Evolutionary conservation across 192 early-diverging fungal species (phyloP).

Genomic region (Dimargaris cristalligena): DNA sequence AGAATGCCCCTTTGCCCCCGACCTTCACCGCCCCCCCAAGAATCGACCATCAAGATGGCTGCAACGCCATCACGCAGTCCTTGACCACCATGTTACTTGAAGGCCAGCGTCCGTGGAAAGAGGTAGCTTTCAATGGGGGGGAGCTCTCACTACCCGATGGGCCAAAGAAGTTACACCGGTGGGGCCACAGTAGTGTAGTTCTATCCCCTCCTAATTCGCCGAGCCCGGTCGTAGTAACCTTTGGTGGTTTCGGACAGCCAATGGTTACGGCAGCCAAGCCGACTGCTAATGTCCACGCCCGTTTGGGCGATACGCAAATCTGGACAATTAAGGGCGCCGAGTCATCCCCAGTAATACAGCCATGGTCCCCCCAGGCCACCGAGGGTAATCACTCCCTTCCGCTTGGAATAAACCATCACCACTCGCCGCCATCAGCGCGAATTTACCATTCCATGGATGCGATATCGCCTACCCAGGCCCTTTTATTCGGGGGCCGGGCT

Average conservation of each 20-base stretch:
- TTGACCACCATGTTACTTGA: background rate
- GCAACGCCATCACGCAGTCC: background rate
- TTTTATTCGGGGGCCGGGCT: constrained; percentile 4
- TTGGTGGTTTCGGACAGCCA: constrained; percentile 1
- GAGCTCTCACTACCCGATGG: background rate
- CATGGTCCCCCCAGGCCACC: background rate
- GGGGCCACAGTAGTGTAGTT: background rate
- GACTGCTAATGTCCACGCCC: too few species aligned
- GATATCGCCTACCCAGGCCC: background rate
- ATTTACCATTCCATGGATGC: background rate
- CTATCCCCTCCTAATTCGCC: background rate
- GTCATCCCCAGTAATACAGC: background rate
- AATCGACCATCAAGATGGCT: background rate
- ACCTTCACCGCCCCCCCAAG: background rate
- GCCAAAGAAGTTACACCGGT: background rate
- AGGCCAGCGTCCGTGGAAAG: background rate
- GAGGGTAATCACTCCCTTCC: background rate
- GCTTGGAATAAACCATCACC: background rate
- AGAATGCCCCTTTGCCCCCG: too few species aligned
- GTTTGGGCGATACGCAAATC: too few species aligned
- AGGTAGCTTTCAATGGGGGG: background rate
- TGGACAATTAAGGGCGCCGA: background rate
- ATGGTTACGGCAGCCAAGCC: too few species aligned
- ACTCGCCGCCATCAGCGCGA: background rate
- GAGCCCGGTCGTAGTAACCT: background rate